Percentiles rank a stretch among this genome's conserved stretches.
These are phyloP conservation scores for Carpinus fangiana DNA, from an alignment of 306 rosid genomes.

Conservation along the genomic window DNA sequence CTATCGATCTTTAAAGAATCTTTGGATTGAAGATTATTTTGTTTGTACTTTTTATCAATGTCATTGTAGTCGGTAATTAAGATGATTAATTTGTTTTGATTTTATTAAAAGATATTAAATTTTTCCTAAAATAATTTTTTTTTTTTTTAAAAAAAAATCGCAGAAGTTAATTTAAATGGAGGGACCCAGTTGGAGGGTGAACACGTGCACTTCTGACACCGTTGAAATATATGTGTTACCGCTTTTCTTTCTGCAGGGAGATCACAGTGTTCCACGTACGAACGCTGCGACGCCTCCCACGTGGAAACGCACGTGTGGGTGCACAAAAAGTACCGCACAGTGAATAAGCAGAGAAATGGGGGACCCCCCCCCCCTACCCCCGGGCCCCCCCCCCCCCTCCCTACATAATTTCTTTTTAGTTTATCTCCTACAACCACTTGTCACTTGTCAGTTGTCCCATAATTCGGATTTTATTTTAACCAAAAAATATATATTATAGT, in stretches of 20 bases:
- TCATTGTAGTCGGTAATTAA: too few species aligned
- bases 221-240: constrained; percentile 40
- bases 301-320: constrained; percentile 47
- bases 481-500: too few species aligned
- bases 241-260: constrained; percentile 1
- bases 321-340: constrained; percentile 15
- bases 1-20: too few species aligned
- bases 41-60: too few species aligned
- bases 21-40: too few species aligned
- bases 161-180: neutral
- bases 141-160: neutral
- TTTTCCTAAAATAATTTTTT: too few species aligned
- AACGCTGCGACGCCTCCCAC: constrained; percentile 30
- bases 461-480: neutral
- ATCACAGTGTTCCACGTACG: constrained; percentile 21
- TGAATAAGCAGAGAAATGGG: neutral
- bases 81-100: too few species aligned
- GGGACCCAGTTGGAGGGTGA: constrained; percentile 5
- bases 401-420: constrained; percentile 16
- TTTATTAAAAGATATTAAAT: too few species aligned
- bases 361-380: neutral
- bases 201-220: constrained; percentile 69
- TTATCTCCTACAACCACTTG: constrained; percentile 40
- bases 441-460: constrained; percentile 42
- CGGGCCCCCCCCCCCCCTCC: too few species aligned